phyloP scores from a whole-genome alignment of 1,139 yeast genomes.

The Zhuliangozyma blackwelliae region DNA sequence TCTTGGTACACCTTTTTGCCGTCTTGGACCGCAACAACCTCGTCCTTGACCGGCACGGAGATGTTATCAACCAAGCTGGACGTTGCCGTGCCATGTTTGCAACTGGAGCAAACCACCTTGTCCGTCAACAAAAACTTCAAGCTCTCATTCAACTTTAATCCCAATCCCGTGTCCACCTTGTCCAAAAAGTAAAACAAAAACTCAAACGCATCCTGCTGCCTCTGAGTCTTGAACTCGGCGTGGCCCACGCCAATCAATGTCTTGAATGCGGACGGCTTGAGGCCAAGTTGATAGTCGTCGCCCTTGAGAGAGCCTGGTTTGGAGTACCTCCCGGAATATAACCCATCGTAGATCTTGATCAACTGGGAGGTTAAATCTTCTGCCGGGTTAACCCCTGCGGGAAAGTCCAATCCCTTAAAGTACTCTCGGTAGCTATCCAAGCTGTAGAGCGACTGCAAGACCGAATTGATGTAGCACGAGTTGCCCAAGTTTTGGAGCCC shows the following conservation, averaged over 20 bases:
- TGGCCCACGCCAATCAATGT: slow-evolving; percentile 72
- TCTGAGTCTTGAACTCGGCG: slow-evolving; percentile 76
- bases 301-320: slow-evolving; percentile 42
- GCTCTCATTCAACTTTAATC: slow-evolving; percentile 38
- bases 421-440: slow-evolving; percentile 35
- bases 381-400: slow-evolving; percentile 48
- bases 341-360: slow-evolving; percentile 74
- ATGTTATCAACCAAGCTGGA: slow-evolving; percentile 63
- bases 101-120: slow-evolving; percentile 58
- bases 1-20: slow-evolving; percentile 45
- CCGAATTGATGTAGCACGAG: slow-evolving; percentile 86
- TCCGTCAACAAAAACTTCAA: slow-evolving; percentile 66
- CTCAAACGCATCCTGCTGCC: slow-evolving; percentile 95
- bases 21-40: slow-evolving; percentile 33
- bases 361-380: slow-evolving; percentile 67
- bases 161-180: slow-evolving; percentile 54
- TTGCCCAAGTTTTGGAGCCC: slow-evolving; percentile 90
- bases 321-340: slow-evolving; percentile 71
- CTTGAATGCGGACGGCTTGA: slow-evolving; percentile 75
- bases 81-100: slow-evolving; percentile 58
- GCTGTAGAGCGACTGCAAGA: slow-evolving; percentile 59
- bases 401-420: slow-evolving; percentile 25
- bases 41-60: slow-evolving; percentile 54
- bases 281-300: slow-evolving; percentile 66
- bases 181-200: slow-evolving; percentile 69